Evolutionary conservation across 106 monocot species (phyloP), one percentile per base, ranked within the genome.

Genomic region (Phalaenopsis aphrodite): DNA sequence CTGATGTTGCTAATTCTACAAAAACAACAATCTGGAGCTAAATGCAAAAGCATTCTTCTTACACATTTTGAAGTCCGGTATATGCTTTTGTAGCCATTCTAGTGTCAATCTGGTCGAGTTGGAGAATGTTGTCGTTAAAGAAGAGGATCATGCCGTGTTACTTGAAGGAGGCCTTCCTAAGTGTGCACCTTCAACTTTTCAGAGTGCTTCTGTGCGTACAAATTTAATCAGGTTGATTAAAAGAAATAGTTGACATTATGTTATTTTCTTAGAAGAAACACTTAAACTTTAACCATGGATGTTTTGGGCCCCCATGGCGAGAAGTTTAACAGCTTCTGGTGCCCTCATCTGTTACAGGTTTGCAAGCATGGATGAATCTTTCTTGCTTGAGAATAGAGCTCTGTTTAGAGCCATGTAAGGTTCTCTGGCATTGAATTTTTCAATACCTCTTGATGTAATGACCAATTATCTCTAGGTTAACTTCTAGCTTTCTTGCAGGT

Each of bases 391-490:
- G 77, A 89, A 94, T 82, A 86, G 94, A 11, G 67, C 78, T 72
- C 88, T 82, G 41, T 75, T 98, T 75, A 89, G 94, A 78, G 88
- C 98, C 71, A 88, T 94, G 98, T 98, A 93, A 92, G 98, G 78
- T 68, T 77, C 30, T 81, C 18, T 64, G 36, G 5, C 30, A 56
- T 64, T 18, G 77, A 9, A 30, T 78, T 6, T 55, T 41, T 71
- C 11, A 12, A 73, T 37, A n/a, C 21, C 42, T 49, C 17, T 18
- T 19, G 30, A 48, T 68, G 46, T 87, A 21, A 21, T 81, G 81
- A 82, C 55, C 43, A n/a, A 38, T 84, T 79, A 24, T 85, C 3
- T 47, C n/a, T 42, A 3, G 19, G 18, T n/a, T 74, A 74, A 74
- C 36, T 17, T 55, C 38, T 69, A 5, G 2, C n/a, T 75, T 48